Evolutionary conservation across 805 yeast species (phyloP).

Genomic region (Metschnikowia anglica): DNA sequence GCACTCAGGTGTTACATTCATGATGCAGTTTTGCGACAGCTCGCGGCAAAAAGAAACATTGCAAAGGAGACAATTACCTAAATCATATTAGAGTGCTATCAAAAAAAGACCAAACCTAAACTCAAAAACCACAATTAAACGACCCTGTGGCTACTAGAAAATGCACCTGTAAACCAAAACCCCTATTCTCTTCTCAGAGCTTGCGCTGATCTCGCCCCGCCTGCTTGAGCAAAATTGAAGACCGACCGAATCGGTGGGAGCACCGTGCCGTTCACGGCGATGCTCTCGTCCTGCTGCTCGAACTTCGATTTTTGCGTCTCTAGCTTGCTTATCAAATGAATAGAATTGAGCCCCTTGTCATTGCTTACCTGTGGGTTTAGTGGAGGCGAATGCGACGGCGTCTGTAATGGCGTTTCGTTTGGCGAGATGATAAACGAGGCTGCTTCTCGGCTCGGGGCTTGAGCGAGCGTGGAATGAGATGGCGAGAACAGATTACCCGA

Average conservation of each 20-base stretch:
- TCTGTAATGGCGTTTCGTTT: constrained; percentile 49
- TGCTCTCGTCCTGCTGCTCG: constrained; percentile 25
- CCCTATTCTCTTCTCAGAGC: constrained; percentile 3
- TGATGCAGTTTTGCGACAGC: too few relatives aligned
- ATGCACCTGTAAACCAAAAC: neutral
- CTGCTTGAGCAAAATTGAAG: constrained; percentile 27
- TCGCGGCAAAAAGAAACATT: too few relatives aligned
- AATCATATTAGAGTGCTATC: neutral
- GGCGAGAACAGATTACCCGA: constrained; percentile 1
- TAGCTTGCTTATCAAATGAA: constrained; percentile 28
- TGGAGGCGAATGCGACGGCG: constrained; percentile 51
- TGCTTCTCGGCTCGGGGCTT: constrained; percentile 12
- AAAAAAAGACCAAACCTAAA: neutral
- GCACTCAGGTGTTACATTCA: too few relatives aligned
- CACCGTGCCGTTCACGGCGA: constrained; percentile 41
- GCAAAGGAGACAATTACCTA: neutral
- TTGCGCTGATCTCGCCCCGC: neutral
- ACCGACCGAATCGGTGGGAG: constrained; percentile 44
- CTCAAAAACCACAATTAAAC: neutral
- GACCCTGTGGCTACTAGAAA: neutral
- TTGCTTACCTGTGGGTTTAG: constrained; percentile 28
- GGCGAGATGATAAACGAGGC: constrained; percentile 34
- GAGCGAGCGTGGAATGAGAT: constrained; percentile 4
- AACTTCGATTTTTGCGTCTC: constrained; percentile 22
- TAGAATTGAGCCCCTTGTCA: constrained; percentile 22